Evolutionary conservation across 1,284 basidiomycete species (phyloP).

Genomic region (Trichosporon sp.): DNA sequence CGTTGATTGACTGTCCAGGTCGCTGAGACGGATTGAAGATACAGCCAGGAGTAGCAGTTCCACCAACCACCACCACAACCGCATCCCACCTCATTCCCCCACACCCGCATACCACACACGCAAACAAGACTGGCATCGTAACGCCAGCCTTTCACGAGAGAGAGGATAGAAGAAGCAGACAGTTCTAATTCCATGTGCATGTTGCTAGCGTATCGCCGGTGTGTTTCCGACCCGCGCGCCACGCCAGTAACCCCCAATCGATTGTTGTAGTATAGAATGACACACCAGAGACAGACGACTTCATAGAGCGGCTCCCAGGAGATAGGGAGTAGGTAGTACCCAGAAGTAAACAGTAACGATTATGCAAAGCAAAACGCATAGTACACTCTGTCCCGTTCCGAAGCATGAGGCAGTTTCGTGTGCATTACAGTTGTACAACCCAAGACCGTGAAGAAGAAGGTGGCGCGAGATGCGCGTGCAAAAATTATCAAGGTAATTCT

Average conservation of each 20-base stretch:
- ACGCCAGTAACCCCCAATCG: neutral
- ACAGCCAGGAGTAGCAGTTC: neutral
- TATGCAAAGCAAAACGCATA: neutral
- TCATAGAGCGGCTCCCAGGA: neutral
- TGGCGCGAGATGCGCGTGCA: neutral
- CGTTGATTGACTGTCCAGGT: neutral
- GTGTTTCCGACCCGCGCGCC: neutral
- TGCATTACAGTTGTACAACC: neutral
- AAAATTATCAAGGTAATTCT: neutral
- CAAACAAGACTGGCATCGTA: neutral
- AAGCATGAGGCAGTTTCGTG: neutral
- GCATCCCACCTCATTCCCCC: neutral
- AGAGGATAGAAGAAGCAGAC: neutral
- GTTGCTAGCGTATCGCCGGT: neutral
- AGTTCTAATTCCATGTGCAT: slow-evolving; percentile 4
- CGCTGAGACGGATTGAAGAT: neutral
- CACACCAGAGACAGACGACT: neutral
- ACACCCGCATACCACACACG: neutral
- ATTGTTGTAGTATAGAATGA: slow-evolving; percentile 9
- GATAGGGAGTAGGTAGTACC: neutral
- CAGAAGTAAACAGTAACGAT: neutral
- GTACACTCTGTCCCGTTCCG: too few relatives aligned
- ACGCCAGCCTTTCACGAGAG: neutral
- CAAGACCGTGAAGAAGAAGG: neutral
- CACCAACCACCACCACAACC: neutral